Conservation (phyloP, 139 green algal species). For the Axilococcus clingmanii region DNA sequence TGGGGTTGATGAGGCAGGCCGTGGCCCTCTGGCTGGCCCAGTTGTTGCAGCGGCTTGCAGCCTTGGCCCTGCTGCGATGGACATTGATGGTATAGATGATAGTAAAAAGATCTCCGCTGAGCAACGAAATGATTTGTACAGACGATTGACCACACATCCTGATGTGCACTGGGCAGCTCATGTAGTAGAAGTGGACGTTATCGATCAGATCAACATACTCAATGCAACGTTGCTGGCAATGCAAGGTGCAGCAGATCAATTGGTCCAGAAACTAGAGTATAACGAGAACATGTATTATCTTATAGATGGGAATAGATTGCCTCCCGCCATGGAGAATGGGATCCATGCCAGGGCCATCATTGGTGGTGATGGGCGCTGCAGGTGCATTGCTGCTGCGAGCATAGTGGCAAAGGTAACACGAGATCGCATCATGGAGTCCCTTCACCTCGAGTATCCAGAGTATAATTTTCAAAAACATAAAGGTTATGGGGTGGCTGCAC, state of each 20-base stretch:
- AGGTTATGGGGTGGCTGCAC: conserved; percentile 62
- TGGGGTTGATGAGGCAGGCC: conserved; percentile 81
- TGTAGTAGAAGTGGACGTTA: conserved; percentile 51
- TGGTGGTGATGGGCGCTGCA: conserved; percentile 64
- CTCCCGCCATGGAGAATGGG: conserved; percentile 10
- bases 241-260: conserved; percentile 31
- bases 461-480: conserved; percentile 60
- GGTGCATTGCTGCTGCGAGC: conserved; percentile 78
- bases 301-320: conserved; percentile 67
- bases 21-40: conserved; percentile 79
- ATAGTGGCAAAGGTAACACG: conserved; percentile 90
- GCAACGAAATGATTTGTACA: conserved; percentile 57
- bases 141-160: conserved; percentile 40
- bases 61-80: conserved; percentile 33
- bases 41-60: conserved; percentile 74
- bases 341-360: conserved; percentile 46
- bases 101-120: conserved; percentile 73
- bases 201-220: conserved; percentile 91
- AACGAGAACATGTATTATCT: no score
- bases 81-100: conserved; percentile 38
- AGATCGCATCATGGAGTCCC: conserved; percentile 77
- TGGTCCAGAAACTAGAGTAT: conserved; percentile 38
- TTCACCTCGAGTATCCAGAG: conserved; percentile 53
- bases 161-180: conserved; percentile 44
- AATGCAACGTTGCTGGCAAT: conserved; percentile 69